phyloP scores from a whole-genome alignment of 768 basidiomycete species.

The Lactifluus piperatus region DNA sequence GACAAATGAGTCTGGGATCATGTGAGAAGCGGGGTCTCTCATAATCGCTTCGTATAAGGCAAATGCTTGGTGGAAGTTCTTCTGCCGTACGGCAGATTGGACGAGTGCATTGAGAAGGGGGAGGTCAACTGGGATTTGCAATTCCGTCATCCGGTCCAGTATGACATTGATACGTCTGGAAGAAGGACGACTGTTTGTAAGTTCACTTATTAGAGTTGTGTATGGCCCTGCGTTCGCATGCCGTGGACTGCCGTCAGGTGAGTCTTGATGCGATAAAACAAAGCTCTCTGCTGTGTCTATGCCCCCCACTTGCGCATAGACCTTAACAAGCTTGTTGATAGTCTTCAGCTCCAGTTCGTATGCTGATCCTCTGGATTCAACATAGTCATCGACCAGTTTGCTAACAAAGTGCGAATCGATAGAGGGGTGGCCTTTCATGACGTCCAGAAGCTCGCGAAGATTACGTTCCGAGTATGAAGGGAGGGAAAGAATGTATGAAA shows the following conservation, averaged over 20 bases:
- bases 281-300: constrained; percentile 27
- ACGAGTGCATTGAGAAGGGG: constrained; percentile 44
- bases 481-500: constrained; percentile 24
- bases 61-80: constrained; percentile 32
- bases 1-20: constrained; percentile 27
- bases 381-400: constrained; percentile 14
- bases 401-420: constrained; percentile 14
- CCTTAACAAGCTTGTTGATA: constrained; percentile 15
- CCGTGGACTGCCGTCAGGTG: constrained; percentile 22
- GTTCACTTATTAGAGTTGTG: constrained; percentile 32
- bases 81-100: constrained; percentile 29
- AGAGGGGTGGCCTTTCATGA: constrained; percentile 10
- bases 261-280: constrained; percentile 18
- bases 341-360: constrained; percentile 17
- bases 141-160: constrained; percentile 33
- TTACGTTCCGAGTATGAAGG: constrained; percentile 9
- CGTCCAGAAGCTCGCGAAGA: constrained; percentile 31
- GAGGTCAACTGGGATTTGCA: constrained; percentile 32
- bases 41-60: constrained; percentile 36
- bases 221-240: constrained; percentile 27
- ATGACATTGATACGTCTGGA: constrained; percentile 28
- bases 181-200: constrained; percentile 26
- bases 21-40: constrained; percentile 24
- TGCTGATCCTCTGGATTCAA: not conserved
- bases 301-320: constrained; percentile 29